Evolutionary conservation across 2,329 filamentous ascomycete species (phyloP), one percentile per base, ranked within the genome.

Genomic region (Verticillium dahliae): DNA sequence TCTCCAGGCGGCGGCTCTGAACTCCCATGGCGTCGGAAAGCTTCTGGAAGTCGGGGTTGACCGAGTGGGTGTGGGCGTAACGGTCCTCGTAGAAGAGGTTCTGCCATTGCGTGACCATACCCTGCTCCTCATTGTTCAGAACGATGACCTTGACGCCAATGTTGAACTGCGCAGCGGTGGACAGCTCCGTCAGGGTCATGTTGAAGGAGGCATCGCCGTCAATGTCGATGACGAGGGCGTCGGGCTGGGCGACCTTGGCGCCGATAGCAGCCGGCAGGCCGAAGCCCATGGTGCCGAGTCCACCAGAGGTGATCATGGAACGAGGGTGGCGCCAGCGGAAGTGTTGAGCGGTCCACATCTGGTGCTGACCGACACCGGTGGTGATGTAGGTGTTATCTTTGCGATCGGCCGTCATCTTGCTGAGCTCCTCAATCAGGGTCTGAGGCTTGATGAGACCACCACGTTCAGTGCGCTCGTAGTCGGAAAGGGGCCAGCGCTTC

Each of bases 41-140:
- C 80, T 95, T 97, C 77, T 94, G 90, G 73, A 98, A 98, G 74
- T 97, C 88, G n/a, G 94, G 92, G 76, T 98, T 98, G 73, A 86
- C 83, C 79, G 97, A 93, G 75, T 98, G 94, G 0, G 94, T 97
- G 75, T 97, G 93, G 39, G 92, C 84, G 70, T 88, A 98, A 69
- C 94, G 88, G 73, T 97, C 92, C 75, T 97, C 90, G 80, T 96
- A 98, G 80, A 98, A 98, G 67, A 98, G 86, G 70, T 92, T 93
- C 78, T 98, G 94, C 94, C 94, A 98, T 79, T 97, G 94, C 1
- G 93, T 97, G 54, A 98, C 93, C 94, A 98, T 98, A 60, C 94
- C 94, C 78, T 97, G 94, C 78, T 98, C 92, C 76, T 96, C 92
- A 76, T 97, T 99, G 82, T 98, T 98, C 61, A 99, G 77, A 33